phyloP scores from a whole-genome alignment of 2,329 filamentous ascomycete species.

The Xylaria multiplex region DNA sequence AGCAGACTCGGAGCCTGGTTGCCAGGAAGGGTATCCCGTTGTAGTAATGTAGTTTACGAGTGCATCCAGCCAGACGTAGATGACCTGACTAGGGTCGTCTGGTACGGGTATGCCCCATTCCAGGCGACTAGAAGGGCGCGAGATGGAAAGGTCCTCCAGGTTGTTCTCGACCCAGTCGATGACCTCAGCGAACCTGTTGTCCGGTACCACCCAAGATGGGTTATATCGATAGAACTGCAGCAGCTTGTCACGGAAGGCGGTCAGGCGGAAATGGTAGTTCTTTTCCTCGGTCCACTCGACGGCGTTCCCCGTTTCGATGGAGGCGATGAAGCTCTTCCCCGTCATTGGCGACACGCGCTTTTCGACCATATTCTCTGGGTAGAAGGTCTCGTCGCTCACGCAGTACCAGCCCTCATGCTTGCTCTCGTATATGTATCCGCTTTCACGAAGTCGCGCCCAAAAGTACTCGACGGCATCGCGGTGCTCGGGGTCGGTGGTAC shows the following conservation, averaged over 20 bases:
- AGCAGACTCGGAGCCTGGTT: conserved; percentile 68
- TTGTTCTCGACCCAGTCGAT: conserved; percentile 79
- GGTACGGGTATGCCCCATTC: conserved; percentile 92
- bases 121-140: conserved; percentile 79
- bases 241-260: conserved; percentile 80
- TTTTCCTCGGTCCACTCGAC: conserved; percentile 94
- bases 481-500: conserved; percentile 87
- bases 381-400: conserved; percentile 96
- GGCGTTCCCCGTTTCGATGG: conserved; percentile 86
- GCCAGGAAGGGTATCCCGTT: conserved; percentile 81
- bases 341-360: conserved; percentile 80
- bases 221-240: conserved; percentile 83
- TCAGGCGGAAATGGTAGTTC: conserved; percentile 95
- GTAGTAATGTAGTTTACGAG: conserved; percentile 93
- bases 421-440: conserved; percentile 81
- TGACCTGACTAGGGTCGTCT: conserved; percentile 83
- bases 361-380: conserved; percentile 79
- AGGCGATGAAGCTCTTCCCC: conserved; percentile 83
- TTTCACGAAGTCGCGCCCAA: conserved; percentile 82
- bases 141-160: conserved; percentile 88
- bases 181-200: conserved; percentile 79
- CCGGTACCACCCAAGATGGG: conserved; percentile 79
- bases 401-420: conserved; percentile 97
- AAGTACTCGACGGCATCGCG: conserved; percentile 87
- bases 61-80: conserved; percentile 98